A percentile compares a stretch with the other conserved stretches of the same genome.
Evolutionary conservation across 1,284 basidiomycete species (phyloP).

Genomic region (Ganoderma sp.): DNA sequence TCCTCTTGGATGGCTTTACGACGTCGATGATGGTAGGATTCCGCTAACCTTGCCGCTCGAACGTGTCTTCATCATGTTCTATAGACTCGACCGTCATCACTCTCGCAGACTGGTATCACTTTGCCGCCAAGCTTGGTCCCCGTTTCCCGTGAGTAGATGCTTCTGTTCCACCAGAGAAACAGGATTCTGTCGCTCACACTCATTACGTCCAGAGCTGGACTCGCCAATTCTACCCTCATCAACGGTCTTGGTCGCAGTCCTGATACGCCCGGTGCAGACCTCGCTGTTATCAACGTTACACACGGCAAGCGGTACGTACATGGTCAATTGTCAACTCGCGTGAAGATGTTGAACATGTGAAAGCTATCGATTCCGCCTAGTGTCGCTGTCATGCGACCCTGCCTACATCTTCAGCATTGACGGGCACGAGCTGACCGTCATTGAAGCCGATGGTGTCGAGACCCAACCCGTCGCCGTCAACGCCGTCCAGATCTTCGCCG

Average conservation of each 20-base stretch:
- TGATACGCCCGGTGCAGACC: constrained; percentile 25
- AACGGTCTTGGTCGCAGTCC: constrained; percentile 50
- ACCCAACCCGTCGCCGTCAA: constrained; percentile 41
- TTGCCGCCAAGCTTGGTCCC: constrained; percentile 11
- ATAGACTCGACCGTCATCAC: constrained; percentile 31
- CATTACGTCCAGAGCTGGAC: not conserved
- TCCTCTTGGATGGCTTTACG: constrained; percentile 44
- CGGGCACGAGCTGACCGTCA: constrained; percentile 42
- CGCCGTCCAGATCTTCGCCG: constrained; percentile 41
- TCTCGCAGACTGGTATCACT: constrained; percentile 33
- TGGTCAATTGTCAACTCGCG: not conserved
- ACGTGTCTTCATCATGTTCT: not conserved
- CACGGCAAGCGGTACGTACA: constrained; percentile 40
- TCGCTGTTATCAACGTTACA: constrained; percentile 41
- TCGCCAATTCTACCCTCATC: constrained; percentile 48
- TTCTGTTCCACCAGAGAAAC: not conserved
- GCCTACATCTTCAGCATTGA: constrained; percentile 42
- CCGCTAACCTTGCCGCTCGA: not conserved
- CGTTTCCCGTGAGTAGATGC: constrained; percentile 15
- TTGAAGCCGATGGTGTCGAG: constrained; percentile 41
- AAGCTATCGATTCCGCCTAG: constrained; percentile 46
- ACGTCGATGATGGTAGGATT: constrained; percentile 35
- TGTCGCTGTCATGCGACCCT: constrained; percentile 51
- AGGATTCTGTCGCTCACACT: not conserved
- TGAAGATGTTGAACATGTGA: not conserved